Base-by-base conservation (phyloP, 2,329 filamentous ascomycete species). In the Aspergillus terreus region DNA sequence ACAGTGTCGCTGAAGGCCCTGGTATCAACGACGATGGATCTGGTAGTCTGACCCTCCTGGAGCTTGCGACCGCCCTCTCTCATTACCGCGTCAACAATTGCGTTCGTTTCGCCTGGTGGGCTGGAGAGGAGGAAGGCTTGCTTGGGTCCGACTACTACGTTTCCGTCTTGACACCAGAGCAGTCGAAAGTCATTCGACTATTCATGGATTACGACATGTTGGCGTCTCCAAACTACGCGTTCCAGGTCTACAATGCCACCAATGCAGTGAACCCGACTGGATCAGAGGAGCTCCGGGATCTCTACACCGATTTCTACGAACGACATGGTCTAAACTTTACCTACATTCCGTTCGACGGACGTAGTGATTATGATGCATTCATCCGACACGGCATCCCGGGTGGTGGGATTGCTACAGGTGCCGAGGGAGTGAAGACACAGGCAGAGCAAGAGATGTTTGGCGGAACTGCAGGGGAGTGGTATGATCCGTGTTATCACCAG, bases 1-100 rank as follows among this genome's bases (percentile, higher is more conserved):
- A 86, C 67, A 82, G 79, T 14, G 82, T 85, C 7, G 72, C 73
- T 21, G 78, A 76, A 9, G 83, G 83, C 0, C 82, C 83, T 3
- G 87, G 87, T 35, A 89, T 90, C 76, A 91, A 90, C 67, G 87
- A 91, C 59, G 86, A 91, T 60, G 87, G 87, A 27, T 84, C 83
- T 2, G 87, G 87, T 51, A 82, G 78, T 32, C 76, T 83, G 55
- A 78, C 77, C 10, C 72, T 84, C 30, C 73, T 86, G 14, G 81
- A 82, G 48, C 73, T 83, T 36, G 83, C 83, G 6, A 76, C 78
- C 21, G 76, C 78, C 77, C 55, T 91, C 76, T 56, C 82, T 80
- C 78, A 90, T 47, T 92, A 88, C 75, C 81, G 84, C 50, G 84
- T 87, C 17, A 87, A 82, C 56, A 88, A 92, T 69, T 81, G 76